These are phyloP conservation scores for Macadamia integrifolia DNA, from an alignment of 164 flowering plant genomes.

Conservation along the genomic window DNA sequence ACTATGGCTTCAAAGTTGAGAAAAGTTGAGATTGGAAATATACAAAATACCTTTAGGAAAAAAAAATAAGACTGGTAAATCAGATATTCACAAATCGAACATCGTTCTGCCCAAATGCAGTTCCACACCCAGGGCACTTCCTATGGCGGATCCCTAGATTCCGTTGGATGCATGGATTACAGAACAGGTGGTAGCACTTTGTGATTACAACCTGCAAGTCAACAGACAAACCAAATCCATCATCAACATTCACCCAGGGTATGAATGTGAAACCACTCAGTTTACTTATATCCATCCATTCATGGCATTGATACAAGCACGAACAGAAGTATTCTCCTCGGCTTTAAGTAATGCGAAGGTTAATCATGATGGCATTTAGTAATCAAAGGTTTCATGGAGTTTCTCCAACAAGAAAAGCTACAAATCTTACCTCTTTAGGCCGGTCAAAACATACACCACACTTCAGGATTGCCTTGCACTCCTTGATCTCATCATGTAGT, in stretches of 20 bases:
- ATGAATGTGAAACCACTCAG: too few relatives aligned
- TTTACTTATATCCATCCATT: not conserved
- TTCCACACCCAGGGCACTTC: slow-evolving; percentile 92
- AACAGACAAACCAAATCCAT: not conserved
- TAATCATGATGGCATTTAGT: too few relatives aligned
- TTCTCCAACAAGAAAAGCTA: not conserved
- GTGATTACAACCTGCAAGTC: slow-evolving; percentile 73
- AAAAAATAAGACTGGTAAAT: not conserved
- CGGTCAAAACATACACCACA: slow-evolving; percentile 91
- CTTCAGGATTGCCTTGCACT: slow-evolving; percentile 80
- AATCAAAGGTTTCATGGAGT: not conserved
- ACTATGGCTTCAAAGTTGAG: not conserved
- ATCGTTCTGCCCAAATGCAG: slow-evolving; percentile 87
- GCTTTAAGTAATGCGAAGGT: too few relatives aligned
- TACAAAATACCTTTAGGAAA: not conserved
- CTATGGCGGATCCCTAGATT: slow-evolving; percentile 85
- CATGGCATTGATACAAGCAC: not conserved
- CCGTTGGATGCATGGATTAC: slow-evolving; percentile 82
- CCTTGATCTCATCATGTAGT: slow-evolving; percentile 85
- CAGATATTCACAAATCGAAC: slow-evolving; percentile 79
- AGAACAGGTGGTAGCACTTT: slow-evolving; percentile 89
- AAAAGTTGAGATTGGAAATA: not conserved
- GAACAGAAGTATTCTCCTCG: not conserved
- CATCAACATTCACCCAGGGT: not conserved
- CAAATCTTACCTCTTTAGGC: slow-evolving; percentile 73